Evolutionary conservation across 2,329 filamentous ascomycete genomes (phyloP), one percentile per base, ranked within the genome.

Genomic region (Lasiodiplodia sp.): DNA sequence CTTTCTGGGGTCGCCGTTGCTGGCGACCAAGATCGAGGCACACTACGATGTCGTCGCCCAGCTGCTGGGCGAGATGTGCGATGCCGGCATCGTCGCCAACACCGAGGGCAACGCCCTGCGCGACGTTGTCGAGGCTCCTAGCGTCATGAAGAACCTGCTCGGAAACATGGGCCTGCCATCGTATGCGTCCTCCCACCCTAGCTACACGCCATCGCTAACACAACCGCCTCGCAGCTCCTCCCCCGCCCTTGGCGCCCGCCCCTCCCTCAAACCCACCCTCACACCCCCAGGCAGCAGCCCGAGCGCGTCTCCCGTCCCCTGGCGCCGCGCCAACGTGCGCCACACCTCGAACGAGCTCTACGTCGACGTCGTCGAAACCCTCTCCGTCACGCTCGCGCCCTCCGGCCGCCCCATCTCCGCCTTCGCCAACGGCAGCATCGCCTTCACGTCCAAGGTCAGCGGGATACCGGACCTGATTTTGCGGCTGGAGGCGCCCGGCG

Each of bases 331-430:
- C 49, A 97, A 97, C 75, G 96, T 99, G 66, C 88, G 94, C 18
- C 96, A 99, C 79, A 98, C 95, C 4, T 97, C 92, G 67, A 99
- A 98, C 80, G 96, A 99, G 80, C 86, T 99, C 73, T 98, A 98
- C 78, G 95, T 97, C 68, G 96, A 99, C 78, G 89, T 99, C 14
- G 89, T 99, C 70, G 96, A 99, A 82, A 93, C 92, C 1, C 84
- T 99, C 0, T 88, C 90, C 1, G 93, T 97, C 51, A 97, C 92
- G 0, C 87, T 98, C 52, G 94, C 96, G 0, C 96, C 96, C 0
- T 97, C 94, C 0, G 96, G 96, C 4, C 87, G 94, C 16, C 91
- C 95, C 1, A 85, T 99, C 25, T 90, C 93, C 8, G 95, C 96
- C 3, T 91, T 97, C 72, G 92, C 93, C 16, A 92, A 96, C 73